A percentile compares a stretch with the other conserved stretches of the same genome.
Conservation (phyloP, 2,329 filamentous ascomycete genomes). For the Ceratocystis lukuohia region DNA sequence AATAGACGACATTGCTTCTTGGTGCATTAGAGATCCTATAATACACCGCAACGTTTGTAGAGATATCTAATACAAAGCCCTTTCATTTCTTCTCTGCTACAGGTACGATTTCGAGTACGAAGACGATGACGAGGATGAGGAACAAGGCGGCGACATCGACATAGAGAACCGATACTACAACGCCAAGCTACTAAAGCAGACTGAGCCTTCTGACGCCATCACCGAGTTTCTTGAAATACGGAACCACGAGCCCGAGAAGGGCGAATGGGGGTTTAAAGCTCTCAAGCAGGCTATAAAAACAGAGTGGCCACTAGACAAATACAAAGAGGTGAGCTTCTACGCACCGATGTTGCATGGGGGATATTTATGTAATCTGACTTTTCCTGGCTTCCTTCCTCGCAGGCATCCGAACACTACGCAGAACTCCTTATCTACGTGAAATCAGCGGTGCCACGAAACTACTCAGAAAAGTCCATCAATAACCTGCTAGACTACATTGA, state of each 20-base stretch:
- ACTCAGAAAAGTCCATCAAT: slow-evolving; percentile 98
- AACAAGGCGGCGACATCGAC: slow-evolving; percentile 76
- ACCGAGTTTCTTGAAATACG: slow-evolving; percentile 86
- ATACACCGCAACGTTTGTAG: background rate
- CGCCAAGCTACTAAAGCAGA: slow-evolving; percentile 86
- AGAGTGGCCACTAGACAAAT: slow-evolving; percentile 83
- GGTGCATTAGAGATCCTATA: too few relatives aligned
- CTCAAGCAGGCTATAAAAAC: slow-evolving; percentile 97
- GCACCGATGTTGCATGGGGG: background rate
- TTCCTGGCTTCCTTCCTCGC: background rate
- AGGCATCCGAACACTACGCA: slow-evolving; percentile 85
- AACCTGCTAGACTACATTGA: slow-evolving; percentile 98
- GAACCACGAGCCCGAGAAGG: slow-evolving; percentile 73
- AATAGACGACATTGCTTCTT: background rate
- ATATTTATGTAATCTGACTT: background rate
- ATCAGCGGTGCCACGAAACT: slow-evolving; percentile 90
- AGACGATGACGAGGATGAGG: slow-evolving; percentile 77
- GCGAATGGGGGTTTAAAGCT: slow-evolving; percentile 97
- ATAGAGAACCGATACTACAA: slow-evolving; percentile 99
- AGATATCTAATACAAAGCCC: slow-evolving; percentile 13
- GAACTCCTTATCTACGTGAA: slow-evolving; percentile 96
- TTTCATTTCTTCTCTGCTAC: background rate
- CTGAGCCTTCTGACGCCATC: slow-evolving; percentile 77
- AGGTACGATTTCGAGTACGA: slow-evolving; percentile 96
- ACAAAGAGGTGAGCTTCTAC: slow-evolving; percentile 50